phyloP scores from a whole-genome alignment of 352 stramenopile species.

The Globisporangium lucens region DNA sequence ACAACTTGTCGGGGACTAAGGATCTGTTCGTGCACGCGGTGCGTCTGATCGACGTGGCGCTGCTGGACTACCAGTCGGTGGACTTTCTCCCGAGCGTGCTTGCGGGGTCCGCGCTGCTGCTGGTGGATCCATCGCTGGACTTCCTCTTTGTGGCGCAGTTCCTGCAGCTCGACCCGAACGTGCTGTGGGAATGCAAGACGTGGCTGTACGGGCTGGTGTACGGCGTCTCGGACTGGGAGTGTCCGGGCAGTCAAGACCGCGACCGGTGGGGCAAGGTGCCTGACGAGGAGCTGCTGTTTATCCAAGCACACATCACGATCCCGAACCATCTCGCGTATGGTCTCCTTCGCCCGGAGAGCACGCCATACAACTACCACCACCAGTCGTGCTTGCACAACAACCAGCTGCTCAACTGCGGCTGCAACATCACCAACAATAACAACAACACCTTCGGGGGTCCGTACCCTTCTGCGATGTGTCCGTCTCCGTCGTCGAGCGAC shows the following conservation, averaged over 20 bases:
- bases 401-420: slow-evolving; percentile 19
- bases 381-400: slow-evolving; percentile 22
- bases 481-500: slow-evolving; percentile 61
- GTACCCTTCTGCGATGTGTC: slow-evolving; percentile 38
- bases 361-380: slow-evolving; percentile 44
- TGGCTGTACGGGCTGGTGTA: slow-evolving; percentile 67
- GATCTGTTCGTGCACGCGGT: slow-evolving; percentile 71
- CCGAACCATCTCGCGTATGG: slow-evolving; percentile 60
- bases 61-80: slow-evolving; percentile 74
- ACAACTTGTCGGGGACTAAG: slow-evolving; percentile 62
- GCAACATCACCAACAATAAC: slow-evolving; percentile 9
- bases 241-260: slow-evolving; percentile 40
- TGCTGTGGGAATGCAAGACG: slow-evolving; percentile 81
- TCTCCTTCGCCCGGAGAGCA: slow-evolving; percentile 45
- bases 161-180: slow-evolving; percentile 66
- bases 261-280: slow-evolving; percentile 73
- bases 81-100: slow-evolving; percentile 76
- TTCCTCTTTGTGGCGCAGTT: slow-evolving; percentile 83
- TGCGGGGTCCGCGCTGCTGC: slow-evolving; percentile 63
- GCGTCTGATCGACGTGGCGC: slow-evolving; percentile 65
- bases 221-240: slow-evolving; percentile 48
- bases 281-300: slow-evolving; percentile 63
- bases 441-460: slow-evolving; percentile 25
- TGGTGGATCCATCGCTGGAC: slow-evolving; percentile 65
- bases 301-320: slow-evolving; percentile 63